Base-by-base conservation (phyloP, 306 rosid species). In the Delonix regia region DNA sequence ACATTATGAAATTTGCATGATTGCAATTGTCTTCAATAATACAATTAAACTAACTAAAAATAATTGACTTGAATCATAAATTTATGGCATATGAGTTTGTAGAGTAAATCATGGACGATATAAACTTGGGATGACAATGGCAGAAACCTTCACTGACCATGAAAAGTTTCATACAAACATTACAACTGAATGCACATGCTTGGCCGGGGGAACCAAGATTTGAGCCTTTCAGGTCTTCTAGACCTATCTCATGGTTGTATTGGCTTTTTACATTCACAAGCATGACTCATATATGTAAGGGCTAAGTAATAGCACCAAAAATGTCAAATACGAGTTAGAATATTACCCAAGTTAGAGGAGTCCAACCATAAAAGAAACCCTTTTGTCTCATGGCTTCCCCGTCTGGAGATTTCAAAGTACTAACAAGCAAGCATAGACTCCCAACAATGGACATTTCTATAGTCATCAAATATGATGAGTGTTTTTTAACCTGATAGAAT, bases 361-460 rank as follows among this genome's bases (percentile, higher is more conserved):
- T 95, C 99, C 98, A 95, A 51, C 89, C 98, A 82, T 87, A 75
- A 77, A 95, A 95, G 84, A 93, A 85, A 13, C 99, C 99, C 30
- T 86, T 89, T 48, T 73, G 81, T 78, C 82, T 85, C 59, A 95
- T 91, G 73, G 97, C 92, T 73, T 88, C 92, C 74, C 99, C 99
- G 78, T 95, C 99, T 14, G 98, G 97, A 81, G 98, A 93, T 83
- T 92, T 95, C 60, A 80, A 84, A 22, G 94, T 92, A 78, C 98
- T 91, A 71, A 73, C 83, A 83, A 88, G 85, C 83, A 95, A 68
- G 84, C 97, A 95, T 55, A 93, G 77, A 83, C 96, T 85, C 80
- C 96, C 97, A 86, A 92, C 99, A 36, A 95, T 36, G 24, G 98
- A 95, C 99, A 95, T 95, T 79, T 95, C 99, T 73, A 95, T 71